Evolutionary conservation across 805 yeast genomes (phyloP).

Genomic region (Ogataea trehalophila): DNA sequence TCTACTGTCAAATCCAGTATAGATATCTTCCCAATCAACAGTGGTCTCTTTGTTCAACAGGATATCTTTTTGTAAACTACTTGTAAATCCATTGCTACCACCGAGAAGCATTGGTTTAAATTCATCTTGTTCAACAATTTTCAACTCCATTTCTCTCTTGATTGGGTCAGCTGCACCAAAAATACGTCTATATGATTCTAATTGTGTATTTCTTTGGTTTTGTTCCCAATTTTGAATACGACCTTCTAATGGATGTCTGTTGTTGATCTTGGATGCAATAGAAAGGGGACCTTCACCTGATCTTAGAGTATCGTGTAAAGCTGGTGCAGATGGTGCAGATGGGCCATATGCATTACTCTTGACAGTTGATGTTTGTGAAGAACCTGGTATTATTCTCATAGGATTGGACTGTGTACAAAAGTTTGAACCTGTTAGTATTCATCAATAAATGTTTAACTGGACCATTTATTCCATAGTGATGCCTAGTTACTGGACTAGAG

Average conservation of each 20-base stretch:
- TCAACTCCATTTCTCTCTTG: slow-evolving; percentile 83
- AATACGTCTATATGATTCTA: slow-evolving; percentile 75
- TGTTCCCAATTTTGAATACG: slow-evolving; percentile 77
- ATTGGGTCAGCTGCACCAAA: slow-evolving; percentile 95
- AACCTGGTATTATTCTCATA: slow-evolving; percentile 52
- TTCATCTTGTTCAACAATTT: slow-evolving; percentile 64
- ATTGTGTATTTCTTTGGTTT: slow-evolving; percentile 60
- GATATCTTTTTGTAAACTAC: slow-evolving; percentile 55
- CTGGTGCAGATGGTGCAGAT: slow-evolving; percentile 62
- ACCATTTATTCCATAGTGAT: neutral
- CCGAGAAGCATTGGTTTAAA: slow-evolving; percentile 63
- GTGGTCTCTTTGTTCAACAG: slow-evolving; percentile 69
- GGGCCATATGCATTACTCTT: slow-evolving; percentile 48
- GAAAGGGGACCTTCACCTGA: slow-evolving; percentile 59
- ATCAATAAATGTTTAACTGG: neutral
- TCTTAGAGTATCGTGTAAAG: slow-evolving; percentile 64
- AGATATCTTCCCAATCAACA: slow-evolving; percentile 93
- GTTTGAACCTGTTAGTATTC: neutral
- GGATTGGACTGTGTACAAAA: slow-evolving; percentile 28
- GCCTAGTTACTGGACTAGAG: neutral
- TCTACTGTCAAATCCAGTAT: slow-evolving; percentile 43
- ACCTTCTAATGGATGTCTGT: slow-evolving; percentile 81
- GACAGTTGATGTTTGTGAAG: slow-evolving; percentile 40
- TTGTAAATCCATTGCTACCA: slow-evolving; percentile 49
- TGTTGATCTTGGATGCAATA: slow-evolving; percentile 58